These are phyloP conservation scores for Crithidia mellificae DNA, from an alignment of 208 protist genomes.

Conservation along the genomic window DNA sequence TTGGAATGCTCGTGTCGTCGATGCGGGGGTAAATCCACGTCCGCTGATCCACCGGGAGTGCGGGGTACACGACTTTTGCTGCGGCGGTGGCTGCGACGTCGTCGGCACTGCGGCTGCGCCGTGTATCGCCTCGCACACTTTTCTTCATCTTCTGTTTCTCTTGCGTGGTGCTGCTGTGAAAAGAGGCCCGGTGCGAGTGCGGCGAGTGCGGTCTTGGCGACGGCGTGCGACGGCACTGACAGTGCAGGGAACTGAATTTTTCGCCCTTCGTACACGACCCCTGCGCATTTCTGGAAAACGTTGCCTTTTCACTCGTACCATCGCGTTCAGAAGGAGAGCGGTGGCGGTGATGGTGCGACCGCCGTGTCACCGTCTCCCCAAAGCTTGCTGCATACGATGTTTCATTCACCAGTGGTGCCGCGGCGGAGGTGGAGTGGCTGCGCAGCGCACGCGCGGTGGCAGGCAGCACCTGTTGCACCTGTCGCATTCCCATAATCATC, in stretches of 20 bases:
- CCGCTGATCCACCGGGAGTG: conserved; percentile 1
- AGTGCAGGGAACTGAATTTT: neutral
- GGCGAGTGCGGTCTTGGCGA: neutral
- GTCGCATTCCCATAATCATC: conserved; percentile 31
- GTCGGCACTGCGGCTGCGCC: neutral
- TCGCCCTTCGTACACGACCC: neutral
- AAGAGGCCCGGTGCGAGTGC: neutral
- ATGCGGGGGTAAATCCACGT: conserved; percentile 12
- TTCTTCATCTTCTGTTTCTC: neutral
- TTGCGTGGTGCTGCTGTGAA: neutral
- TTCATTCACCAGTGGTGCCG: too few species aligned
- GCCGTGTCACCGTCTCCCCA: too few species aligned
- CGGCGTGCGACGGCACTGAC: neutral
- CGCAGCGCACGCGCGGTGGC: neutral
- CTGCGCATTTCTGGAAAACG: too few species aligned
- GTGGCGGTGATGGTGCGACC: too few species aligned
- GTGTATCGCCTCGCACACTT: neutral
- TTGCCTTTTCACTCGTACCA: too few species aligned
- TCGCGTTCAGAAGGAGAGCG: too few species aligned
- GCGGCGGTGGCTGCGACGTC: neutral
- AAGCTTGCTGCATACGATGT: too few species aligned
- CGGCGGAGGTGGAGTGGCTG: neutral
- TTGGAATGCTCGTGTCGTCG: too few species aligned
- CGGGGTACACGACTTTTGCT: conserved; percentile 4
- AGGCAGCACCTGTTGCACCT: conserved; percentile 13